A percentile compares a stretch with the other conserved stretches of the same genome.
Evolutionary conservation across 169 alveolate genomes (phyloP).

Genomic region (Cryptosporidium viatorum): DNA sequence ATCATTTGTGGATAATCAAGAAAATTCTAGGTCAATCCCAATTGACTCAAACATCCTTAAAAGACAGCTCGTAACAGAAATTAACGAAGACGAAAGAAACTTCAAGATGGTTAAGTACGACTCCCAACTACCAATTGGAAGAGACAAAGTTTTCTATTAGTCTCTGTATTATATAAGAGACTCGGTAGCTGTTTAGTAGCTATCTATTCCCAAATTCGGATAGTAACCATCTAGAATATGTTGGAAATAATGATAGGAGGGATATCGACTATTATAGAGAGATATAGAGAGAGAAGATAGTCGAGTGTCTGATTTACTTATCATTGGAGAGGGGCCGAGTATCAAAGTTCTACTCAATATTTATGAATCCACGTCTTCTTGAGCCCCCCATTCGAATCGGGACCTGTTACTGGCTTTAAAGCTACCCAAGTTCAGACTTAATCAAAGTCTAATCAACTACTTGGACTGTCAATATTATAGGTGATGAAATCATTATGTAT

Average conservation of each 20-base stretch:
- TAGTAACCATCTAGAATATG: neutral
- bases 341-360: neutral
- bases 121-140: constrained; percentile 33
- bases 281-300: neutral
- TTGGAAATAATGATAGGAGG: neutral
- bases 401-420: neutral
- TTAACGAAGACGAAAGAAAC: constrained; percentile 29
- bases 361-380: neutral
- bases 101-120: constrained; percentile 30
- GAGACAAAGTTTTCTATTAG: constrained; percentile 11
- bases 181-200: neutral
- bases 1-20: constrained; percentile 3
- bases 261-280: neutral
- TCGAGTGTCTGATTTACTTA: neutral
- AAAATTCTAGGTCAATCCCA: constrained; percentile 6
- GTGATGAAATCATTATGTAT: constrained; percentile 46
- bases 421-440: neutral
- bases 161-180: neutral
- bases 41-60: constrained; percentile 2
- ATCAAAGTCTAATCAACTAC: neutral
- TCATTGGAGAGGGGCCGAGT: too few species aligned
- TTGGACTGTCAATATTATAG: neutral
- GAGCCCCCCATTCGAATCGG: neutral
- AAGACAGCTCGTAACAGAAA: constrained; percentile 34
- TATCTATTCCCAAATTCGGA: neutral